A percentile compares a stretch with the other conserved stretches of the same genome.
Evolutionary conservation across 805 yeast genomes (phyloP).

Genomic region (Brettanomyces sp.): DNA sequence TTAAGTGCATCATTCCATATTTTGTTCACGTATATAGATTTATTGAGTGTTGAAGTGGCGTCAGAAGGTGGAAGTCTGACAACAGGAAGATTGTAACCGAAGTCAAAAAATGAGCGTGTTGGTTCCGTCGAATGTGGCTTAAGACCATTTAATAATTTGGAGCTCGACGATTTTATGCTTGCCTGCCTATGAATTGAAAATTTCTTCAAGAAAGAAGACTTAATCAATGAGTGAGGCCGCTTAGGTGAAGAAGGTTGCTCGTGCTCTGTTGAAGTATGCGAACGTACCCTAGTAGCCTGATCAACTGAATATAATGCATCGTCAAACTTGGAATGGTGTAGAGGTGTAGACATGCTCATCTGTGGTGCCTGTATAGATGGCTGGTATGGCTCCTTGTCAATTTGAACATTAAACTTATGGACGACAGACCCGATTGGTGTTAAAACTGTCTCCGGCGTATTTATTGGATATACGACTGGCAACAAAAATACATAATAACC

Average conservation of each 20-base stretch:
- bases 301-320: background rate
- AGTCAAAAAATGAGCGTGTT: constrained; percentile 24
- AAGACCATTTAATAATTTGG: background rate
- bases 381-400: constrained; percentile 24
- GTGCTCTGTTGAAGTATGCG: background rate
- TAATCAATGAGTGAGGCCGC: background rate
- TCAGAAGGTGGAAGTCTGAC: constrained; percentile 48
- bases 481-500: constrained; percentile 64
- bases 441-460: constrained; percentile 51
- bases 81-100: constrained; percentile 33
- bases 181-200: constrained; percentile 1
- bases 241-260: background rate
- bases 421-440: constrained; percentile 41
- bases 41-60: constrained; percentile 51
- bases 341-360: constrained; percentile 25
- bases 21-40: constrained; percentile 68
- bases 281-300: background rate
- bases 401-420: constrained; percentile 33
- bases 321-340: constrained; percentile 15
- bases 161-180: background rate
- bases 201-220: constrained; percentile 1
- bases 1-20: constrained; percentile 65
- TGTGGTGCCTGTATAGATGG: constrained; percentile 24
- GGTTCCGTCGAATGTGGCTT: constrained; percentile 10
- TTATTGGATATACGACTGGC: constrained; percentile 53